Base-by-base conservation (phyloP, 1,284 basidiomycete species). In the Apiotrichum siamense region DNA sequence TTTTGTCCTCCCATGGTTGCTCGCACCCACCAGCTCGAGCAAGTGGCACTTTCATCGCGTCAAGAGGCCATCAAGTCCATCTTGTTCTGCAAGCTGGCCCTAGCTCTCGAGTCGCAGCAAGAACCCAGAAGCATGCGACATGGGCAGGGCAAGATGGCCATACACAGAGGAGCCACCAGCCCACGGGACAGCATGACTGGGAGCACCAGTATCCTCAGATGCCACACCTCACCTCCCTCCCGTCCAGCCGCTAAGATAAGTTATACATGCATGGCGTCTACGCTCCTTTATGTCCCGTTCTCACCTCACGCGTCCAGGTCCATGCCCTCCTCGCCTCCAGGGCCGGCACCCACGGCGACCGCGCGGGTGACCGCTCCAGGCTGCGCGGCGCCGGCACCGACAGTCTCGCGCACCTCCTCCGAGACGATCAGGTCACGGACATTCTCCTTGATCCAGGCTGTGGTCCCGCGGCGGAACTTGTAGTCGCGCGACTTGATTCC, bases 401-500 rank as follows among this genome's bases (percentile, higher is more conserved):
- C 43, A 5, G 65, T 62, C 27, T 63, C 65, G 10, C 57, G 38
- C 44, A 87, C 72, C 58, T 83, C 80, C 72, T 93, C 89, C 27
- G 75, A 80, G 21, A 88, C 80, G 46, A 93, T 75, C 48, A 93
- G 75, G 50, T 76, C 80, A 58, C 84, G 79, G 48, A 96, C 78
- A 35, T 77, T 80, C 76, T 94, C 87, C 60, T 80, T 84, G 70
- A 86, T 87, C 82, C 84, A 88, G 11, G 86, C 88, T 0, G 91
- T 96, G 26, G 91, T 89, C 3, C 91, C 91, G 40, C 83, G 76
- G 55, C 84, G 79, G 81, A 94, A 96, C 44, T 80, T 82, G 76
- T 94, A 94, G 54, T 80, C 80, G 52, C 83, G 80, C 72, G 93
- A 89, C 73, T 96, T 96, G 32, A 66, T 40, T 4, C 74, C 77